These are phyloP conservation scores for Arxiozyma heterogenica DNA, from an alignment of 1,139 yeast species.

Conservation along the genomic window DNA sequence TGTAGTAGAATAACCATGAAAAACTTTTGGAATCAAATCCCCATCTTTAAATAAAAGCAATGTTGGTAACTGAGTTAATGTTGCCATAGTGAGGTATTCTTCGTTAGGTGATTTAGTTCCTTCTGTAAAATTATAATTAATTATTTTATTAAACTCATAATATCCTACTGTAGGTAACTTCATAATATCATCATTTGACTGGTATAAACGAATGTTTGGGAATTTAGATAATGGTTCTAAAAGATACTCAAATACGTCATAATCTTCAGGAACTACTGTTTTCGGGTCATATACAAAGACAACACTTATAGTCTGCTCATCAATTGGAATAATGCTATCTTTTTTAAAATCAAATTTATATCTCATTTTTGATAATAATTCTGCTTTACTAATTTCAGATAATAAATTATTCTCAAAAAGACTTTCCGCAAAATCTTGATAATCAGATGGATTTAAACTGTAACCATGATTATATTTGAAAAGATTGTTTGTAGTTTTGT, in stretches of 20 bases:
- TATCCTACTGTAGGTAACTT: constrained; percentile 38
- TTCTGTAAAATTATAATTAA: constrained; percentile 36
- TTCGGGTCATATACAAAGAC: constrained; percentile 48
- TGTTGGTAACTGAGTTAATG: constrained; percentile 53
- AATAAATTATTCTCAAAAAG: constrained; percentile 31
- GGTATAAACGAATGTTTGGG: constrained; percentile 47
- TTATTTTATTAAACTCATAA: constrained; percentile 34
- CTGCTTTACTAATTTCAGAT: constrained; percentile 28
- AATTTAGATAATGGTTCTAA: constrained; percentile 49
- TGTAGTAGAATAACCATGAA: constrained; percentile 52
- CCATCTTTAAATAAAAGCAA: constrained; percentile 51
- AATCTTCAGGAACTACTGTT: constrained; percentile 50
- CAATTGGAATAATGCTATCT: constrained; percentile 19
- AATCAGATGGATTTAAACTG: constrained; percentile 11
- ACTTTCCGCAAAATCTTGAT: constrained; percentile 33
- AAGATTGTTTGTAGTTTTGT: constrained; percentile 26
- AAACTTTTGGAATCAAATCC: constrained; percentile 43
- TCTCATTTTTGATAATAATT: constrained; percentile 11
- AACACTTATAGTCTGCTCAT: constrained; percentile 41
- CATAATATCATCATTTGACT: constrained; percentile 41
- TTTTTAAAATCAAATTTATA: constrained; percentile 10
- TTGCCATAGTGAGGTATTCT: constrained; percentile 41
- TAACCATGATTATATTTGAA: constrained; percentile 15
- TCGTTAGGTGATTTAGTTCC: constrained; percentile 34
- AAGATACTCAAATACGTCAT: constrained; percentile 48